A percentile compares a stretch with the other conserved stretches of the same genome.
phyloP scores from a whole-genome alignment of 768 basidiomycete species.

The Cystofilobasidium bisporidii region DNA sequence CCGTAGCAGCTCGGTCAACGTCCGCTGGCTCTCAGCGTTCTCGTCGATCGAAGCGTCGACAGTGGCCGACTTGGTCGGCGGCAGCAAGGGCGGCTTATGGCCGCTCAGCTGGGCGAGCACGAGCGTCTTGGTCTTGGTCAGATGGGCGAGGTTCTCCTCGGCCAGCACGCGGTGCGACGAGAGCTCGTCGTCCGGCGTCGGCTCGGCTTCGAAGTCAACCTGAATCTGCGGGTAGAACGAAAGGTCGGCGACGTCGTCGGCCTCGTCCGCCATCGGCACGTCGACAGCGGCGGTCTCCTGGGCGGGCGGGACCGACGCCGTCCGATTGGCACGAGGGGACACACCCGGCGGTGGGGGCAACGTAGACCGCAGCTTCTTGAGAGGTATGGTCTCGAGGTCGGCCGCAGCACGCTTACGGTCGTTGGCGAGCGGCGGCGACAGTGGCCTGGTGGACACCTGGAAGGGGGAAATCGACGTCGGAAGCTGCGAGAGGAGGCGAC shows the following conservation, averaged over 20 bases:
- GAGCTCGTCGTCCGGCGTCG: not conserved
- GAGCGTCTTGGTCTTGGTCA: constrained; percentile 17
- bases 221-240: constrained; percentile 17
- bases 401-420: not conserved
- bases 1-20: constrained; percentile 55
- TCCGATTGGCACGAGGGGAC: not conserved
- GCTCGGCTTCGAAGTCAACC: constrained; percentile 3
- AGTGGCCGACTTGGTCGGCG: not conserved
- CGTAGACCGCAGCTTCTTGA: not conserved
- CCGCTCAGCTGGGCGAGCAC: constrained; percentile 21
- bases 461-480: not conserved
- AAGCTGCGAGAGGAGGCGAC: too few relatives aligned
- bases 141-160: not conserved
- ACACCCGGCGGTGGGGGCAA: not conserved
- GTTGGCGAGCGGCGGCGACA: not conserved
- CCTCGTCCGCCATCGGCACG: not conserved
- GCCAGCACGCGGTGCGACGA: not conserved
- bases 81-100: constrained; percentile 9
- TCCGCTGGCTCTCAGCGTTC: constrained; percentile 46
- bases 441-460: not conserved
- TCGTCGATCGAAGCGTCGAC: constrained; percentile 30
- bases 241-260: constrained; percentile 4
- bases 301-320: not conserved
- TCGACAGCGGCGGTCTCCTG: not conserved
- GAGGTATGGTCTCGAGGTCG: not conserved